These are phyloP conservation scores for Paecilomyces niveus DNA, from an alignment of 2,329 filamentous ascomycete genomes.

Conservation along the genomic window DNA sequence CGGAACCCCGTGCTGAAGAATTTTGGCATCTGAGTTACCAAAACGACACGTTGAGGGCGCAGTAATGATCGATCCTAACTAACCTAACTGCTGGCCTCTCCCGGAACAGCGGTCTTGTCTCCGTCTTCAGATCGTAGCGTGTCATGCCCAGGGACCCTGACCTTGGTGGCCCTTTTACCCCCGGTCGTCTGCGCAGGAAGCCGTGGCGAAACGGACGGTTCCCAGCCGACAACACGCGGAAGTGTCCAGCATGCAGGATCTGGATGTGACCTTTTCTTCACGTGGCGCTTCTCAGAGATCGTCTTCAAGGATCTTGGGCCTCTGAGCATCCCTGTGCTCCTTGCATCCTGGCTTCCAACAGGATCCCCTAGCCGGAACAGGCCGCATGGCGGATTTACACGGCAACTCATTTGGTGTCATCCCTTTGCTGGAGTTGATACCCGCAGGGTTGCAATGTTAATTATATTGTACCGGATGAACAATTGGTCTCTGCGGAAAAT, in stretches of 20 bases:
- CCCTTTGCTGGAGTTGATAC: background rate
- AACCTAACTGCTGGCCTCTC: background rate
- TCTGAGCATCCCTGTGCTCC: background rate
- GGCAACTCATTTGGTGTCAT: background rate
- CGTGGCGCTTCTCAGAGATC: background rate
- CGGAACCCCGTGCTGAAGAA: background rate
- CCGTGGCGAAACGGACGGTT: background rate
- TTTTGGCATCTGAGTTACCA: background rate
- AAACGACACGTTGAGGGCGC: background rate
- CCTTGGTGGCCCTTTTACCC: background rate
- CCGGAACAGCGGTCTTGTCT: background rate
- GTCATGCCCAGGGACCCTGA: background rate
- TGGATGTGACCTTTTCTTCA: background rate
- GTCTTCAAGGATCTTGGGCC: background rate
- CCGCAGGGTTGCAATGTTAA: background rate
- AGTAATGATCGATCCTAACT: background rate
- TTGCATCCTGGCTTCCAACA: background rate
- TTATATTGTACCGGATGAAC: background rate
- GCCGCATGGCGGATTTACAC: background rate
- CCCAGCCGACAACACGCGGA: background rate
- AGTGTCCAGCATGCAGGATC: background rate
- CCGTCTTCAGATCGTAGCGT: background rate
- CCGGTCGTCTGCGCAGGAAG: background rate
- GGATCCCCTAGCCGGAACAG: background rate
- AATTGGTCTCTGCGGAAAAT: background rate